These are phyloP conservation scores for Aschersonia sp. DNA, from an alignment of 2,329 filamentous ascomycete genomes.

Conservation along the genomic window DNA sequence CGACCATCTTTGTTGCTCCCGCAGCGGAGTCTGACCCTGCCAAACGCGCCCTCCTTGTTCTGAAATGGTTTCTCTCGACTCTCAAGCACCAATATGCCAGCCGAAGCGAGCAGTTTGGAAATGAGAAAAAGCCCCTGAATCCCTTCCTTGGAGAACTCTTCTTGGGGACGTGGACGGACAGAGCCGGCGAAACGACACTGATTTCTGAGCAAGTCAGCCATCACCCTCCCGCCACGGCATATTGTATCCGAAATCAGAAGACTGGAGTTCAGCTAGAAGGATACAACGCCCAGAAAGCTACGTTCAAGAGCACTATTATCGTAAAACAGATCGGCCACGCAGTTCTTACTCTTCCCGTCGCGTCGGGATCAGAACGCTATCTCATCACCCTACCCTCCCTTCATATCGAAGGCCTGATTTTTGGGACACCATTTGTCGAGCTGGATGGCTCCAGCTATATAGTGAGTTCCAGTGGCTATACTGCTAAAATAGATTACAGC, in stretches of 20 bases:
- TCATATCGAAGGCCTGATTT: slow-evolving; percentile 88
- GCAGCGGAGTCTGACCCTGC: slow-evolving; percentile 64
- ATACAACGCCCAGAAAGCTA: slow-evolving; percentile 93
- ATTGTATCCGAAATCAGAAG: slow-evolving; percentile 76
- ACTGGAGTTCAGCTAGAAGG: slow-evolving; percentile 69
- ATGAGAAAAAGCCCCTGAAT: slow-evolving; percentile 96
- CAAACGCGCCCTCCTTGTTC: slow-evolving; percentile 72
- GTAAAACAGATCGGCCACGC: slow-evolving; percentile 92
- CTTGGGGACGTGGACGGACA: slow-evolving; percentile 77
- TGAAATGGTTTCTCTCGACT: slow-evolving; percentile 92
- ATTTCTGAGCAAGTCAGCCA: slow-evolving; percentile 92
- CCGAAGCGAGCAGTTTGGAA: slow-evolving; percentile 65
- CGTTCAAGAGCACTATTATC: slow-evolving; percentile 84
- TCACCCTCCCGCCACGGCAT: slow-evolving; percentile 89
- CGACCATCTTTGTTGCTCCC: slow-evolving; percentile 65
- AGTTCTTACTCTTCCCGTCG: slow-evolving; percentile 54
- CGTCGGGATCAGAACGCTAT: slow-evolving; percentile 48
- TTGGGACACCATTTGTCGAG: slow-evolving; percentile 77
- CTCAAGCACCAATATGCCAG: slow-evolving; percentile 72
- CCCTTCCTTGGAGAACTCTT: slow-evolving; percentile 94
- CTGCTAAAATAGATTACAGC: slow-evolving; percentile 80
- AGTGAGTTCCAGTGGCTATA: slow-evolving; percentile 71
- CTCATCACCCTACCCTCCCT: slow-evolving; percentile 82
- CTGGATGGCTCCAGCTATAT: slow-evolving; percentile 78
- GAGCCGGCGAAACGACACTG: slow-evolving; percentile 67